Base-by-base conservation (phyloP, 345 rosid genomes). In the Boechera stricta region DNA sequence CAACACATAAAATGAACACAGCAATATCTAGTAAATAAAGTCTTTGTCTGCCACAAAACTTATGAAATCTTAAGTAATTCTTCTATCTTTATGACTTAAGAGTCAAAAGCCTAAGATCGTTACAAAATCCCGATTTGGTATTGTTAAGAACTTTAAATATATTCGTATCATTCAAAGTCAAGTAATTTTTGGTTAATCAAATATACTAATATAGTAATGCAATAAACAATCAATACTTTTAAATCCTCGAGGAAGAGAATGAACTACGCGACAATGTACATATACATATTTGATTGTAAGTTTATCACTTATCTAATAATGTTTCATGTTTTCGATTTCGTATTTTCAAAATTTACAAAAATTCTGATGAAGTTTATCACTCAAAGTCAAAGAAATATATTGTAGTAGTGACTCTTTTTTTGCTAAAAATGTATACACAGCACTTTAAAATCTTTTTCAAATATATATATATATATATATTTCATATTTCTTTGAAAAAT, bases 41-140 rank as follows among this genome's bases (percentile, higher is more conserved):
- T 77, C 77, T 11, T 71, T 77, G 77, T 77, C 81, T 77, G 81
- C 81, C 81, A 77, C 69, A 71, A 64, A 77, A 56, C 59, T n/a
- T 55, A 63, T 55, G 67, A 69, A 70, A 69, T 76, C 80, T 77
- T 72, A 77, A 77, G 67, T 16, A 66, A 49, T 32, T 47, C 60
- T 55, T 54, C 12, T 10, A 18, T 36, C 77, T 71, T 77, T 71
- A 47, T 33, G 80, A 77, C 72, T 56, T 47, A 26, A 63, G 59
- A 21, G 75, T 65, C 60, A 58, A 36, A 71, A 64, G 67, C 77
- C 61, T 21, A 15, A 31, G 62, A 64, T 71, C 62, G 29, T 57
- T 18, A 18, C 67, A n/a, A 64, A 56, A 77, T 64, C 81, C 58
- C 62, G 29, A 64, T 77, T 64, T 71, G 6, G 60, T 64, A 70